These are phyloP conservation scores for Mortierella sp. DNA, from an alignment of 371 early-diverging fungal genomes.

Conservation along the genomic window DNA sequence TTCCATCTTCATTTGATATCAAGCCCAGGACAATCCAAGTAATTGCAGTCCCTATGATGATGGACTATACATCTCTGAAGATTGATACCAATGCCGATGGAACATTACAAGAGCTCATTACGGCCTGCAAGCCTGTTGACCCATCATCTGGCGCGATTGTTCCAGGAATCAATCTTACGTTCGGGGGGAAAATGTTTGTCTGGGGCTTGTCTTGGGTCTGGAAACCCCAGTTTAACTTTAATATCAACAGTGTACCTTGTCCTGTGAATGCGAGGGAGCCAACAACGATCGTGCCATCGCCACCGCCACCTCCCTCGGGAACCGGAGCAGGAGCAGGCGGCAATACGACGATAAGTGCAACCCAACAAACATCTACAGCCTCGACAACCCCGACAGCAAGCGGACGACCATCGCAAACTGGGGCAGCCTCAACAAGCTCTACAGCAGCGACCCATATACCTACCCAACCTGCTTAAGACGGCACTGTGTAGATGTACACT, in stretches of 20 bases:
- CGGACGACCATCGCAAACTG: neutral
- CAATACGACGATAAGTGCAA: neutral
- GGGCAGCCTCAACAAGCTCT: neutral
- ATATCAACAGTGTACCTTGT: conserved; percentile 33
- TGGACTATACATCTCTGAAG: conserved; percentile 33
- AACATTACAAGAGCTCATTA: conserved; percentile 22
- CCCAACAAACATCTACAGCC: neutral
- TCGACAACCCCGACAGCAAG: neutral
- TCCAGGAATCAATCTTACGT: conserved; percentile 21
- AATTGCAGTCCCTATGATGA: conserved; percentile 38
- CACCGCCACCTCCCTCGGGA: conserved; percentile 9
- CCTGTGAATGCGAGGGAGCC: conserved; percentile 38
- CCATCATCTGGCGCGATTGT: neutral
- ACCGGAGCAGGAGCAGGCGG: neutral
- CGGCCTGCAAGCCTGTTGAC: conserved; percentile 27
- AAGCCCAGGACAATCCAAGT: conserved; percentile 21
- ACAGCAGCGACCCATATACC: neutral
- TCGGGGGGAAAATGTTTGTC: conserved; percentile 36
- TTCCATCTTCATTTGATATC: conserved; percentile 24
- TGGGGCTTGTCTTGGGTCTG: conserved; percentile 49
- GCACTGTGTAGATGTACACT: neutral
- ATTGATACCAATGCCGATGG: conserved; percentile 46
- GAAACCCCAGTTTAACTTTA: conserved; percentile 49
- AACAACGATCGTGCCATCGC: neutral
- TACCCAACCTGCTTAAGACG: neutral